Evolutionary conservation across 306 rosid species (phyloP).

Genomic region (Senna siamea): DNA sequence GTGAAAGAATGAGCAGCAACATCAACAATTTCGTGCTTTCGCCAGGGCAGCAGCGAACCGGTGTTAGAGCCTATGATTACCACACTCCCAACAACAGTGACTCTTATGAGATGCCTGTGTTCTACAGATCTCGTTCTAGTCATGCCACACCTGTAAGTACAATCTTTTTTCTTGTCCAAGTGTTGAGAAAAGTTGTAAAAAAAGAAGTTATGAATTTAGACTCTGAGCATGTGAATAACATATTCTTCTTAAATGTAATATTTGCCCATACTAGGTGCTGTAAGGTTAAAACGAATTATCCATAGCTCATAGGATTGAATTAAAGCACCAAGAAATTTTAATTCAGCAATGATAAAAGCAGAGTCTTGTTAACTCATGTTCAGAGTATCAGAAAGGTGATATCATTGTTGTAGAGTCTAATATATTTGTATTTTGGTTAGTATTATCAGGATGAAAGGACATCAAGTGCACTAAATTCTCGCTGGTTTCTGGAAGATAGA

Average conservation of each 20-base stretch:
- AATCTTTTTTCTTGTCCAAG: conserved; percentile 9
- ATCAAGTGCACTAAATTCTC: conserved; percentile 35
- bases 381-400: too few relatives aligned
- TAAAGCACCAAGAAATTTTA: neutral
- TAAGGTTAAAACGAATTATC: neutral
- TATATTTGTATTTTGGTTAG: neutral
- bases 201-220: too few relatives aligned
- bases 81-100: conserved; percentile 36
- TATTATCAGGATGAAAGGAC: conserved; percentile 53
- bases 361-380: neutral
- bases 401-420: neutral
- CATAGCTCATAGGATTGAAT: neutral
- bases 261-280: too few relatives aligned
- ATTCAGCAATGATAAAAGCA: neutral
- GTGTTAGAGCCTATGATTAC: conserved; percentile 44
- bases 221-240: too few relatives aligned
- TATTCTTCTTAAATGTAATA: too few relatives aligned
- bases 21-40: conserved; percentile 42
- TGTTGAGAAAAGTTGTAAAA: too few relatives aligned
- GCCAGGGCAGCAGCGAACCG: conserved; percentile 33
- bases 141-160: conserved; percentile 48
- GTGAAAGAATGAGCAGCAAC: conserved; percentile 53
- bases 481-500: conserved; percentile 37
- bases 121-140: conserved; percentile 43
- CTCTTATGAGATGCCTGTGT: conserved; percentile 45